Evolutionary conservation across 495 filamentous ascomycete species (phyloP).

Genomic region (Terfezia claveryi): DNA sequence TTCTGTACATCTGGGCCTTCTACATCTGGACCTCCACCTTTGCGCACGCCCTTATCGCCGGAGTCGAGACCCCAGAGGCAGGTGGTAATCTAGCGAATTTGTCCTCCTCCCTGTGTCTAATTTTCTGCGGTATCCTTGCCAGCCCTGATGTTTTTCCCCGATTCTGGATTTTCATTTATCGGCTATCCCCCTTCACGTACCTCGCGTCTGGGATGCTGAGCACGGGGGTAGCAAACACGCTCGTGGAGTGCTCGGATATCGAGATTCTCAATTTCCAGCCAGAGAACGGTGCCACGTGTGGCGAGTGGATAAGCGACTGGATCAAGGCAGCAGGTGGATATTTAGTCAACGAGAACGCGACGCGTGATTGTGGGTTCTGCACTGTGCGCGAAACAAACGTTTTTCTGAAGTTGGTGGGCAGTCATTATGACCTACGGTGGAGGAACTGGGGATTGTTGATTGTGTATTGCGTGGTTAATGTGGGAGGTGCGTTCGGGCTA

Average conservation of each 20-base stretch:
- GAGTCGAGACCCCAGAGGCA: conserved; percentile 49
- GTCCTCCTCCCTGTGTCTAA: conserved; percentile 41
- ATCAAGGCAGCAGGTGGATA: conserved; percentile 28
- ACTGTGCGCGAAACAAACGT: conserved; percentile 33
- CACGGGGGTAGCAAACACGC: conserved; percentile 30
- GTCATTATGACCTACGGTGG: conserved; percentile 34
- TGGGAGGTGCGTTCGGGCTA: conserved; percentile 43
- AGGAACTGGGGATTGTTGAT: conserved; percentile 32
- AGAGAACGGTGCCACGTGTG: conserved; percentile 25
- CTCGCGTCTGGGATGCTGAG: conserved; percentile 34
- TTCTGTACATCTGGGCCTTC: conserved; percentile 33
- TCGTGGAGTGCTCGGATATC: conserved; percentile 29
- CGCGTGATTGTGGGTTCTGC: conserved; percentile 36
- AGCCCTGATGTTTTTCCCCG: conserved; percentile 31
- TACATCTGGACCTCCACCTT: conserved; percentile 54
- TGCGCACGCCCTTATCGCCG: conserved; percentile 52
- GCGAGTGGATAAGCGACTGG: conserved; percentile 28
- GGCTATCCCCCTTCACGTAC: conserved; percentile 41
- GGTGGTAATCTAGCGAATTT: conserved; percentile 44
- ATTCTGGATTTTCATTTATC: conserved; percentile 54
- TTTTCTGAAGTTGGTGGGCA: conserved; percentile 25
- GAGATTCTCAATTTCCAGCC: conserved; percentile 37
- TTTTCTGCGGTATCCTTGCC: conserved; percentile 42
- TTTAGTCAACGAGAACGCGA: conserved; percentile 23
- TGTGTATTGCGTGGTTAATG: conserved; percentile 26